Evolutionary conservation across 768 basidiomycete species (phyloP), one percentile per base, ranked within the genome.

Genomic region (Amanita pseudoporphyria): DNA sequence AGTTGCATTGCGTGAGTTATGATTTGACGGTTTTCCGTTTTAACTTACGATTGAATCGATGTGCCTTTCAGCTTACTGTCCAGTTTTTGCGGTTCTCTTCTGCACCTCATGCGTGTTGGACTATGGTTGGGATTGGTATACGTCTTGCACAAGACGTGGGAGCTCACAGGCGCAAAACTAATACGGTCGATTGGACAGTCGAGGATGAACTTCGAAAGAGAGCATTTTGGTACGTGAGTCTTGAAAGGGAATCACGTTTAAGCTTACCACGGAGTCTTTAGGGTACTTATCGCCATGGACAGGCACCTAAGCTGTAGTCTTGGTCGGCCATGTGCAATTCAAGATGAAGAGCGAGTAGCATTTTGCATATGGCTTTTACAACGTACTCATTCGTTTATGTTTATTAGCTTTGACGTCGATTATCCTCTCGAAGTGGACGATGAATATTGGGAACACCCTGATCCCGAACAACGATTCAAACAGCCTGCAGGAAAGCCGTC

Each of bases 151-250:
- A 89, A 59, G 88, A 93, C 55, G 79, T 88, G 12, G 81, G 90
- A 18, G 84, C 80, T 0, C 90, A 92, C 62, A 58, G 73, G 22
- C 58, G 73, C 32, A 73, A 69, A 50, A 53, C 60, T 1, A 55
- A 62, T 22, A 62, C 53, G 19, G 55, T 58, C 52, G 60, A 60
- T 6, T 63, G 69, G 32, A 74, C 73, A 0, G 62, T 71, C 1
- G 82, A 87, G 48, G 77, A 82, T 53, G 87, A 92, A 58, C 65
- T 86, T 31, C 87, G 84, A 78, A 87, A 85, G 57, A 73, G 82
- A 6, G 78, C 75, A 7, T 82, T 83, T 57, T 84, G 81, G 79
- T 78, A 57, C 12, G 63, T 19, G 7, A 9, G 26, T 49, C 14
- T 31, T 38, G 1, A 16, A 10, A 4, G 13, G 47, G 14, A 24